Conservation (phyloP, 306 rosid species). For the Vigna reflexopilosa region DNA sequence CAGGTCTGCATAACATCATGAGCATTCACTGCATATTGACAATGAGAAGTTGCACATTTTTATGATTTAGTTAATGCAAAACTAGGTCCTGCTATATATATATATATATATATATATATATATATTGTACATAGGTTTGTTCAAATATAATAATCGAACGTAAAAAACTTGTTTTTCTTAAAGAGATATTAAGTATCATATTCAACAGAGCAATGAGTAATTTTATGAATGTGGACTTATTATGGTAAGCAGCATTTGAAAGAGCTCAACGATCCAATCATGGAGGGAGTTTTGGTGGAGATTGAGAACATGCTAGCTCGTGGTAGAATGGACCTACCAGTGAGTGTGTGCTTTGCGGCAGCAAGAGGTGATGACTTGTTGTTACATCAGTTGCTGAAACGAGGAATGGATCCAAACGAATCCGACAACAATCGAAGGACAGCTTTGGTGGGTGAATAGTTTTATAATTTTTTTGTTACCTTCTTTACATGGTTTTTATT, state of each 20-base stretch:
- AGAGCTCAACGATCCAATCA: slow-evolving; percentile 70
- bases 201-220: background rate
- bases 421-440: slow-evolving; percentile 79
- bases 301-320: slow-evolving; percentile 88
- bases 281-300: slow-evolving; percentile 84
- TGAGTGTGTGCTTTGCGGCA: slow-evolving; percentile 87
- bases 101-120: too few species aligned
- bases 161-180: background rate
- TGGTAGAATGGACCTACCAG: slow-evolving; percentile 86
- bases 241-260: slow-evolving; percentile 70
- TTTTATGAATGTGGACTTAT: background rate
- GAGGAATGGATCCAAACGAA: slow-evolving; percentile 82
- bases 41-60: background rate
- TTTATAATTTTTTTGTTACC: slow-evolving; percentile 4
- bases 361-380: slow-evolving; percentile 81
- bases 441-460: slow-evolving; percentile 67
- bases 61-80: background rate
- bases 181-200: background rate
- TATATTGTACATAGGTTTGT: background rate
- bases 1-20: slow-evolving; percentile 60
- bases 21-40: background rate
- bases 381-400: slow-evolving; percentile 75
- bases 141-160: background rate
- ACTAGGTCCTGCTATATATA: too few species aligned
- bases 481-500: background rate